Conservation (phyloP, 768 basidiomycete species). For the Cystoderma amianthinum region DNA sequence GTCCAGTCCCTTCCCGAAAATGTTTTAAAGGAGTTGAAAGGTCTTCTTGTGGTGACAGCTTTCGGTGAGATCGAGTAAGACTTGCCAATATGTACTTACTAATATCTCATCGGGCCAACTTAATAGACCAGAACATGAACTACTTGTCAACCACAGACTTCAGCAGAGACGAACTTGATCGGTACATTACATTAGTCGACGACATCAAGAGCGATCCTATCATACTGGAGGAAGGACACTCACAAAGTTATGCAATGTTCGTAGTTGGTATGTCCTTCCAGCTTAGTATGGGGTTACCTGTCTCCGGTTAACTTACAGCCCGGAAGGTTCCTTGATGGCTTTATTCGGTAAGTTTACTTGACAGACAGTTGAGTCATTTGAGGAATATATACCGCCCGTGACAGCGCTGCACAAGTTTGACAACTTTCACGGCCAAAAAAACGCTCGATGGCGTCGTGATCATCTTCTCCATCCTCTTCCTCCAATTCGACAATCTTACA, state of each 20-base stretch:
- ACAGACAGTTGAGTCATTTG: neutral
- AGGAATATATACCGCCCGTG: neutral
- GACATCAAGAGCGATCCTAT: neutral
- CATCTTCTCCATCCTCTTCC: neutral
- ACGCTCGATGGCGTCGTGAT: conserved; percentile 3
- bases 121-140: conserved; percentile 7
- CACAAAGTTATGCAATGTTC: neutral
- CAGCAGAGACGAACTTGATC: conserved; percentile 6
- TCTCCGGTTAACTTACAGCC: neutral
- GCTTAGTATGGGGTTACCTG: neutral
- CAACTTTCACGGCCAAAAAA: conserved; percentile 5
- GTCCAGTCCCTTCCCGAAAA: conserved; percentile 4
- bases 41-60: conserved; percentile 5
- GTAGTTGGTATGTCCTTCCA: neutral
- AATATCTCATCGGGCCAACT: neutral
- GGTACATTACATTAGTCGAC: neutral
- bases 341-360: conserved; percentile 1
- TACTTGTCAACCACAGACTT: conserved; percentile 6
- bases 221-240: neutral
- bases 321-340: conserved; percentile 4
- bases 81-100: neutral
- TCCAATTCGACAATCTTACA: neutral
- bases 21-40: conserved; percentile 6
- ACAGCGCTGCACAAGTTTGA: conserved; percentile 3
- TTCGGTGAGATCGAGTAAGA: neutral